Evolutionary conservation across 2,329 filamentous ascomycete species (phyloP).

Genomic region (Didymella keratinophila): DNA sequence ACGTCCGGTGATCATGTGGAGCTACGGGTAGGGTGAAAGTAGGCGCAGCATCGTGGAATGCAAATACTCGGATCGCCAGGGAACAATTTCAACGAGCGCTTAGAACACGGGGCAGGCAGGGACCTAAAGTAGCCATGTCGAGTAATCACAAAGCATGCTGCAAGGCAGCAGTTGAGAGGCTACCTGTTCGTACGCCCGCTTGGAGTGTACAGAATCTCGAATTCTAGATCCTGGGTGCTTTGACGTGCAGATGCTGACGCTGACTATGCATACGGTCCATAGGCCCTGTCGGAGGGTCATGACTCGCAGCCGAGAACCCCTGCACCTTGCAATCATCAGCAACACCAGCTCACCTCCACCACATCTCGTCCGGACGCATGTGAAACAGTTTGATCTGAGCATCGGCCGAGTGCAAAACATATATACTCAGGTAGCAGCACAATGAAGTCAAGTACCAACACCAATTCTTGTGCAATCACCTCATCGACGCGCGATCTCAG

Average conservation of each 20-base stretch:
- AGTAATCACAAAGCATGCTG: conserved; percentile 1
- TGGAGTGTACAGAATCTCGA: background rate
- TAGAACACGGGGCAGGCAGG: background rate
- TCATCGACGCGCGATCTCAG: conserved; percentile 22
- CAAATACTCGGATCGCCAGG: conserved; percentile 2
- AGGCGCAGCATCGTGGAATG: conserved; percentile 14
- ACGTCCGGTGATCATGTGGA: conserved; percentile 12
- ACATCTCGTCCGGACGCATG: conserved; percentile 14
- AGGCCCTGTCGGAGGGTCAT: conserved; percentile 2
- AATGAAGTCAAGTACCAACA: background rate
- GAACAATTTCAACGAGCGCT: background rate
- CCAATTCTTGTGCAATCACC: conserved; percentile 1
- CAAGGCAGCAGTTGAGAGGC: background rate
- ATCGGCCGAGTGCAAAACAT: conserved; percentile 20
- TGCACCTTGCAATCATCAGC: conserved; percentile 18
- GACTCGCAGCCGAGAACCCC: conserved; percentile 13
- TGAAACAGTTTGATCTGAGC: conserved; percentile 4
- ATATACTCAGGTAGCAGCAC: background rate
- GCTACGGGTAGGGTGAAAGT: conserved; percentile 10
- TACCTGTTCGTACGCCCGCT: background rate
- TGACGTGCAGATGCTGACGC: conserved; percentile 11
- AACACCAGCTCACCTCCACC: conserved; percentile 14
- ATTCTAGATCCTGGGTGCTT: conserved; percentile 16
- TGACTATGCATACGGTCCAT: conserved; percentile 16
- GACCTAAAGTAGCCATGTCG: background rate